Evolutionary conservation across 352 stramenopile species (phyloP), one percentile per base, ranked within the genome.

Genomic region (Saprolegnia parasitica): DNA sequence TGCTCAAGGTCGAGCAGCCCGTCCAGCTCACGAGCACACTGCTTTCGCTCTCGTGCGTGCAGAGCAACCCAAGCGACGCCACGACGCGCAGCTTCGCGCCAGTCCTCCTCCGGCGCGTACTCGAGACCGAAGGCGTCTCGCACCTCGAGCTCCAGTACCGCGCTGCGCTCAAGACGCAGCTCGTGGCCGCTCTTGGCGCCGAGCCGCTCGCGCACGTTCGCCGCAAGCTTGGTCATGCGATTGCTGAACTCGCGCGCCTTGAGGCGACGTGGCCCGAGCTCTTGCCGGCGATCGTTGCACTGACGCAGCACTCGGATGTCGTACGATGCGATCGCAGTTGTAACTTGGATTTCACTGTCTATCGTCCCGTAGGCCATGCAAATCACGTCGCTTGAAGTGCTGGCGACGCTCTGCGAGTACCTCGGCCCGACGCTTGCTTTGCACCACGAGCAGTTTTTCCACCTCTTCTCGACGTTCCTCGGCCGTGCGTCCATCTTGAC

Each of bases 141-240:
- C 92, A 92, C 76, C 75, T 76, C 21, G 65, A 60, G 35, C 3
- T 63, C 20, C 21, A 45, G 5, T 93, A 92, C 77, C 75, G 76
- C 21, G 63, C 82, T 60, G n/a, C 74, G 42, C 73, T 95, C 71
- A 92, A 91, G 74, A 71, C 72, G 54, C 78, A 93, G 75, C 76
- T 95, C 67, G 76, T 95, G 32, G 81, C 90, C 61, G 80, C 84
- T 21, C 73, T 95, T 13, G 70, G 73, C 26, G 67, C 58, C 40
- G 87, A 95, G 72, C 79, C 87, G 0, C 73, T 92, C 9, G 77
- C 85, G 15, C 81, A 88, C 70, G 82, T 95, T 67, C 87, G 87
- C 39, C 87, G 86, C 72, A 95, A 95, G 75, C 76, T 95, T 13
- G 81, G 78, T 54, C 82, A 95, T 73, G 72, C 86, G 1, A 77